Conservation (phyloP, 352 stramenopile species). For the Paralagenidium karlingii region DNA sequence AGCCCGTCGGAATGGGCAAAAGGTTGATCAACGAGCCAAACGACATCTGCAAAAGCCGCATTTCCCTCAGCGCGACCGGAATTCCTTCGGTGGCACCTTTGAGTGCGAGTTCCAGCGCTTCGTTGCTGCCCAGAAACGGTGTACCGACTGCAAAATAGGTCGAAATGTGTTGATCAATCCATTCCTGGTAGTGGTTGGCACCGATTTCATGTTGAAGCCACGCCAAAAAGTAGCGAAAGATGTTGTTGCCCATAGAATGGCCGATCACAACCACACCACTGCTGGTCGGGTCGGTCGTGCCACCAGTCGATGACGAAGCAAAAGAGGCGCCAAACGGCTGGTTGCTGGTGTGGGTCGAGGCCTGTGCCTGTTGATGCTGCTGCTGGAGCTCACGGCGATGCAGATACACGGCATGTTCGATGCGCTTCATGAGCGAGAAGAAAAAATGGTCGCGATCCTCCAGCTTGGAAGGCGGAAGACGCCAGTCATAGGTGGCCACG, state of each 20-base stretch:
- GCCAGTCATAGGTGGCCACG: constrained; percentile 72
- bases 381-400: no score
- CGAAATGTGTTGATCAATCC: constrained; percentile 65
- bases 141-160: constrained; percentile 66
- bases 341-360: no score
- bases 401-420: no score
- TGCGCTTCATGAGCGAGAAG: constrained; percentile 51
- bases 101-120: constrained; percentile 52
- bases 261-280: constrained; percentile 57
- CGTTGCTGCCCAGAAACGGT: constrained; percentile 51
- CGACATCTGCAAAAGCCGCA: constrained; percentile 55
- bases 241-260: constrained; percentile 69
- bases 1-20: constrained; percentile 43
- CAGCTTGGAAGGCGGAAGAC: constrained; percentile 51
- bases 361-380: no score
- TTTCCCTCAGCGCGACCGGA: constrained; percentile 43
- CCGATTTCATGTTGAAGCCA: constrained; percentile 71
- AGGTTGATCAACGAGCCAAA: constrained; percentile 57
- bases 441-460: constrained; percentile 71
- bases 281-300: constrained; percentile 1
- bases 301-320: constrained; percentile 1
- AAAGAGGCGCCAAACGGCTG: not conserved
- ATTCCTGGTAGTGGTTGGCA: constrained; percentile 51
- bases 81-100: constrained; percentile 51
- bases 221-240: constrained; percentile 74